Base-by-base conservation (phyloP, 78 protist species). In the Dictyostelium capitatum region DNA sequence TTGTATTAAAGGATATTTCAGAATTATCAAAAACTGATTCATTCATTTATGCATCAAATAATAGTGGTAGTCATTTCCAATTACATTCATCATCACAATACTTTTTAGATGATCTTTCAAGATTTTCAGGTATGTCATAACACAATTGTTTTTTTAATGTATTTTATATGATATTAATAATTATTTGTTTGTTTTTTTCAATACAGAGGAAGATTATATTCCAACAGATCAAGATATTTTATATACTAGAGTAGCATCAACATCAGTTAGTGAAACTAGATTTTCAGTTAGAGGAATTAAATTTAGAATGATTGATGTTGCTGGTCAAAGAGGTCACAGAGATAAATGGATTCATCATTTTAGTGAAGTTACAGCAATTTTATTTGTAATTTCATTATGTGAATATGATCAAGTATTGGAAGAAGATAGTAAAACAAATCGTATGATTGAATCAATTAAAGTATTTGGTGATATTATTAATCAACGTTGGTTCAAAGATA, bases 291-390 rank as follows among this genome's bases (percentile, higher is more conserved):
- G 57, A 23, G 95, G 80, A 43, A 57, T 47, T 41, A 46, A 75
- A 28, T 96, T 94, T 80, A 7, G 85, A 30, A 94, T 97, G 97
- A 82, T 90, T 41, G 98, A 97, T 79, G 97, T 97, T 8, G 98
- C 98, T 48, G 98, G 98, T 41, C 98, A 97, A 95, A 83, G 98
- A 32, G 96, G 95, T 37, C 98, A 97, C 91, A 59, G 99, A 7
- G 72, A 90, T 37, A 98, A 98, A 96, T 98, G 97, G 97, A 95
- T 95, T 80, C 97, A 92, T 62, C 91, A 96, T 73, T 96, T 96
- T 65, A 73, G 80, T 17, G 89, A 77, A 50, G 97, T 97, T 59
- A 97, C 97, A n/a, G 97, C 97, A 6, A 90, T 97, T 46, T 23
- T 97, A 41, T 97, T 97, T 74, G 77, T 83, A 20, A 89, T 82